Evolutionary conservation across 2,329 filamentous ascomycete species (phyloP).

Genomic region (Fusarium beomiforme): DNA sequence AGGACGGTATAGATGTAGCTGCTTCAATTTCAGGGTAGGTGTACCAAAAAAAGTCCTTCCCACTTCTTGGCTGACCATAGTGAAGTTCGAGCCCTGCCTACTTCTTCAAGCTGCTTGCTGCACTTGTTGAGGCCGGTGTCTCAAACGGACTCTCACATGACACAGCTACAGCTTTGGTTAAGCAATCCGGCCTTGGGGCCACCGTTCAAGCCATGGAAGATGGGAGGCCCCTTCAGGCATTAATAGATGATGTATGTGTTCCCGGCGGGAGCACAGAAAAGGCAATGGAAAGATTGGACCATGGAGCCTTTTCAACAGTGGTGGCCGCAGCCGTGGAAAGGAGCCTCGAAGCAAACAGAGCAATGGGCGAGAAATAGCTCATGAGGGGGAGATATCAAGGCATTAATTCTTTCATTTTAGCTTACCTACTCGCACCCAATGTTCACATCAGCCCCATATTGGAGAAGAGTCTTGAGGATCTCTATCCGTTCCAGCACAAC

Average conservation of each 20-base stretch:
- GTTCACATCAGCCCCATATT: too few relatives aligned
- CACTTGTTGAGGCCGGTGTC: neutral
- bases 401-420: too few relatives aligned
- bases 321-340: neutral
- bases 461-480: too few relatives aligned
- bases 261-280: neutral
- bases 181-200: neutral
- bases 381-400: too few relatives aligned
- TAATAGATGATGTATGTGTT: neutral
- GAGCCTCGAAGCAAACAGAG: neutral
- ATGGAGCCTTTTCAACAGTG: neutral
- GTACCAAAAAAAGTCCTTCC: too few relatives aligned
- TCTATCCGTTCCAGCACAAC: too few relatives aligned
- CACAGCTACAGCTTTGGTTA: neutral
- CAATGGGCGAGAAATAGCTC: neutral
- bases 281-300: neutral
- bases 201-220: neutral
- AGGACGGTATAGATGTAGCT: neutral
- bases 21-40: conserved; percentile 5
- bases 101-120: neutral
- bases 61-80: neutral
- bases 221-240: neutral
- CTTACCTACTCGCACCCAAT: too few relatives aligned
- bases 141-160: neutral
- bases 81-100: neutral